Percentiles rank a stretch among this genome's conserved stretches.
phyloP scores from a whole-genome alignment of 345 rosid species.

The Heritiera littoralis region DNA sequence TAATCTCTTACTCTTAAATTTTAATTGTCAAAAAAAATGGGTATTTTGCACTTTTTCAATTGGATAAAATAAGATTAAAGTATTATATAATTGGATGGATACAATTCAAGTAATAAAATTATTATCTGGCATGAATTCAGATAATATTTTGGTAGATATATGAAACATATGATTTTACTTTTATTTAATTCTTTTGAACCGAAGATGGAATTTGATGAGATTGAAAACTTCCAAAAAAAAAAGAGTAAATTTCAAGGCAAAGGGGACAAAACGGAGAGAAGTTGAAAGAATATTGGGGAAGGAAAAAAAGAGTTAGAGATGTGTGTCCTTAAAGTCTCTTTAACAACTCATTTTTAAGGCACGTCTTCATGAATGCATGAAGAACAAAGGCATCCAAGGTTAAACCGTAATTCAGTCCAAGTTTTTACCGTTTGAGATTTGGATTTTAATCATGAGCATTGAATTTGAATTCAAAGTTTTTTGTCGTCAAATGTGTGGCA shows the following conservation, averaged over 20 bases:
- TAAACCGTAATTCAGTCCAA: background rate
- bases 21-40: no score
- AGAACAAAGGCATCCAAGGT: constrained; percentile 45
- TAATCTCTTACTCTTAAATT: no score
- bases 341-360: constrained; percentile 24
- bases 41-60: no score
- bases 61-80: no score
- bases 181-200: background rate
- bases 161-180: no score
- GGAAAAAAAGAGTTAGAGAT: constrained; percentile 48
- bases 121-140: no score
- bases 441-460: background rate
- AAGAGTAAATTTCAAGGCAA: constrained; percentile 30
- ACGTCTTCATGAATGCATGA: constrained; percentile 25
- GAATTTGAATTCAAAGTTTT: background rate
- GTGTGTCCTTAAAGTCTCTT: constrained; percentile 52
- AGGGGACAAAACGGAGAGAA: background rate
- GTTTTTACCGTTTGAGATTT: constrained; percentile 25
- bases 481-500: background rate
- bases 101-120: no score
- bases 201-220: background rate
- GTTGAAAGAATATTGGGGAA: constrained; percentile 18
- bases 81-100: no score
- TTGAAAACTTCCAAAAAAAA: constrained; percentile 29
- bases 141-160: no score